phyloP scores from a whole-genome alignment of 257 asterid genomes.

The Lithospermum erythrorhizon region DNA sequence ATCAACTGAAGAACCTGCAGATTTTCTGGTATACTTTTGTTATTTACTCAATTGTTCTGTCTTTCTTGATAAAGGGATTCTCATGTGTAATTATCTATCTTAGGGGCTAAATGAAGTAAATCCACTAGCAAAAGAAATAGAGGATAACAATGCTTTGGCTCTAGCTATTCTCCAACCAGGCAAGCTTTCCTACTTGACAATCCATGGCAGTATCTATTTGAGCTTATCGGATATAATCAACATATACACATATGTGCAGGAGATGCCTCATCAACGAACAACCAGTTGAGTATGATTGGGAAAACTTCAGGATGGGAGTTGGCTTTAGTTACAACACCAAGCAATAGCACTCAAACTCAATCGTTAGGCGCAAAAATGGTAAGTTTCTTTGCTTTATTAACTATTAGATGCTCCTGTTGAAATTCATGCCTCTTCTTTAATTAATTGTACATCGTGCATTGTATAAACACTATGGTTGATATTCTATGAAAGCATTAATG shows the following conservation, averaged over 20 bases:
- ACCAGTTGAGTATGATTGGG: conserved; percentile 28
- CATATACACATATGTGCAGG: conserved; percentile 21
- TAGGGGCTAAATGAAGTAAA: conserved; percentile 56
- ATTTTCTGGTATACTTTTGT: conserved; percentile 43
- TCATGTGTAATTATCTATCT: neutral
- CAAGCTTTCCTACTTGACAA: neutral
- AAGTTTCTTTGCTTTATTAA: conserved; percentile 1
- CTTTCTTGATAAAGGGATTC: neutral
- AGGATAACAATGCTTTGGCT: conserved; percentile 67
- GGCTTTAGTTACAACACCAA: conserved; percentile 67
- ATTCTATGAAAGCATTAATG: neutral
- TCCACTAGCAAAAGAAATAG: conserved; percentile 40
- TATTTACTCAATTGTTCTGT: neutral
- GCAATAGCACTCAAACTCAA: conserved; percentile 37
- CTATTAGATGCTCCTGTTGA: no score
- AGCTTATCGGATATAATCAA: neutral
- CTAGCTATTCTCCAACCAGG: conserved; percentile 76
- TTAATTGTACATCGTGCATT: no score
- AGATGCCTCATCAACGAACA: conserved; percentile 14
- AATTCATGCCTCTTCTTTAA: no score
- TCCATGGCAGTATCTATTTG: neutral
- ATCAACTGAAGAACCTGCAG: conserved; percentile 38
- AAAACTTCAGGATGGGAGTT: conserved; percentile 71
- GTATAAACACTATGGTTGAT: no score
- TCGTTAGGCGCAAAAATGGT: conserved; percentile 41